A percentile compares a stretch with the other conserved stretches of the same genome.
Evolutionary conservation across 371 early-diverging fungal genomes (phyloP).

Genomic region (Lichtheimia corymbifera): DNA sequence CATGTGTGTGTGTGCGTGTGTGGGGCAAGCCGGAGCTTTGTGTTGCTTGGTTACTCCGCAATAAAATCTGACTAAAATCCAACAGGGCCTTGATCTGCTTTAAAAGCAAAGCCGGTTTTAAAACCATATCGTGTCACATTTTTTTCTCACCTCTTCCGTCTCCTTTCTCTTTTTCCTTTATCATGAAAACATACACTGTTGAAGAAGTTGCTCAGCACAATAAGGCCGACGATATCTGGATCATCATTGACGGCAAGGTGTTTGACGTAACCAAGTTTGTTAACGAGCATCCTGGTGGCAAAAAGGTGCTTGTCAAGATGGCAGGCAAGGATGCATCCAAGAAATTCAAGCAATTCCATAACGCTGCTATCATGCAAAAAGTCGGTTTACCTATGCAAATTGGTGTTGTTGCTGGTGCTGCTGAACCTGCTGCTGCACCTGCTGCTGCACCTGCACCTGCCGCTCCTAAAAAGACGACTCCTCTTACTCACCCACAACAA

Average conservation of each 20-base stretch:
- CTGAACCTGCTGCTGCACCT: constrained; percentile 16
- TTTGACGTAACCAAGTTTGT: constrained; percentile 90
- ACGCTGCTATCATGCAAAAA: constrained; percentile 60
- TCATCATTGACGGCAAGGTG: constrained; percentile 77
- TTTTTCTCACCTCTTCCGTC: neutral
- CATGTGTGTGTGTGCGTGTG: too few species aligned
- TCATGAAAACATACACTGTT: constrained; percentile 46
- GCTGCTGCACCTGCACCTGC: constrained; percentile 2
- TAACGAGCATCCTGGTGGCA: constrained; percentile 87
- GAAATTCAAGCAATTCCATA: constrained; percentile 88
- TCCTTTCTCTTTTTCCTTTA: neutral
- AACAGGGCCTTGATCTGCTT: too few species aligned
- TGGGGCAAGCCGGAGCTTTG: too few species aligned
- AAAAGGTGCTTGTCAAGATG: constrained; percentile 75
- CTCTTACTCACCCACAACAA: constrained; percentile 2
- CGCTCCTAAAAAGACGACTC: constrained; percentile 5
- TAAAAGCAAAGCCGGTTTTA: too few species aligned
- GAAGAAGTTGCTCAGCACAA: constrained; percentile 81
- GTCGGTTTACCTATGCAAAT: constrained; percentile 64
- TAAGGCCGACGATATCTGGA: constrained; percentile 81
- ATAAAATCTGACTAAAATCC: too few species aligned
- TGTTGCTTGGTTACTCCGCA: too few species aligned
- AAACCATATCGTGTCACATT: too few species aligned
- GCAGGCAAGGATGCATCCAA: constrained; percentile 89
- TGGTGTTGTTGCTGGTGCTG: constrained; percentile 61